Evolutionary conservation across 805 yeast species (phyloP), one percentile per base, ranked within the genome.

Genomic region (Starmerella roubikii): DNA sequence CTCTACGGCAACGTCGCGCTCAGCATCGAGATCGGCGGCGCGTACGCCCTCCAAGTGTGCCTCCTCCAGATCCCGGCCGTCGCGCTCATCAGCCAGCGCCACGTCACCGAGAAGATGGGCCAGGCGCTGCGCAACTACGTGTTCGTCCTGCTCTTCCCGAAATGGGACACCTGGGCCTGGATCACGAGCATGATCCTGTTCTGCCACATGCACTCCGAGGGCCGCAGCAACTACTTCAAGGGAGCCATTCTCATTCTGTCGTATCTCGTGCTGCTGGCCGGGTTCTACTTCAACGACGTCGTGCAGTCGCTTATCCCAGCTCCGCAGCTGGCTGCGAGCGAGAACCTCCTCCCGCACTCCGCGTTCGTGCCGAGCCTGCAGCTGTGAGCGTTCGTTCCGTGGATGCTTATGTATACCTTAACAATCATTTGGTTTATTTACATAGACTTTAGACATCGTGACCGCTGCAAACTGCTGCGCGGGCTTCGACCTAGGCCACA

Each of bases 21-120:
- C 33, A 82, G 94, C 2, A 82, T 91, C 94, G 98, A 91, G 56
- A 91, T 91, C 58, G 98, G 98, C 44, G 77, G 93, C 46, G 98
- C 98, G 0, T 91, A 91, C 56, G 98, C 94, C 0, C 66, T 91
- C 42, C 98, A 91, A 58, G 98, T 91, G 13, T 88, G 94, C 50
- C 65, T 91, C 42, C 67, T 91, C 48, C 98, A 91, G 57, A 82
- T 91, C 34, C 98, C 98, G 1, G 76, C 91, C 2, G 69, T 91
- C 54, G 93, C 85, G 10, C 54, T 88, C 11, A 84, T 71, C 54
- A 78, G 94, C 2, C 68, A 79, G 41, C 60, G 50, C 51, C 42
- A 49, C 34, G 37, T 50, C 16, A 17, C 42, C 5, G 20, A 41
- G 6, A 42, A 38, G 15, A 30, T 40, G 10, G 37, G 35, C 25